Evolutionary conservation across 2,329 filamentous ascomycete species (phyloP).

Genomic region (Neonectria sp.): DNA sequence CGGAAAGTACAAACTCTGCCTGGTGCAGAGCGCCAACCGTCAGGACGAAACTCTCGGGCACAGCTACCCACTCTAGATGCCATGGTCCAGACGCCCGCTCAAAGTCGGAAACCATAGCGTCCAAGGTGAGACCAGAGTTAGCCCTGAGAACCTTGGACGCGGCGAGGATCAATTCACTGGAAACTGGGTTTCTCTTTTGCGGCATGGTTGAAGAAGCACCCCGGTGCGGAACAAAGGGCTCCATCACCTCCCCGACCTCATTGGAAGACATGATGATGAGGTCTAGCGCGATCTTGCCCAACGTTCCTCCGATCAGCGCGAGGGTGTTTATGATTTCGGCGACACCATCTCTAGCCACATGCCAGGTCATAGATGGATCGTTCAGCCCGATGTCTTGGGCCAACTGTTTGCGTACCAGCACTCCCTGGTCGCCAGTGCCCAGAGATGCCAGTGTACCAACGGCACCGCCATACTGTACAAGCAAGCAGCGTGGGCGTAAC

Average conservation of each 20-base stretch:
- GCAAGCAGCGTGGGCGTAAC: conserved; percentile 60
- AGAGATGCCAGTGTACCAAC: conserved; percentile 69
- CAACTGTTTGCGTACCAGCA: conserved; percentile 64
- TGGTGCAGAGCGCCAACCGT: conserved; percentile 68
- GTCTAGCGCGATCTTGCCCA: conserved; percentile 70
- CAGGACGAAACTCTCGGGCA: conserved; percentile 68
- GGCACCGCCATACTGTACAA: conserved; percentile 71
- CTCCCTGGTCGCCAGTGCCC: conserved; percentile 61
- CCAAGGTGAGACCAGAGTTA: conserved; percentile 66
- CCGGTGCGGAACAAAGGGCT: conserved; percentile 69
- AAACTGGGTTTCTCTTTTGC: conserved; percentile 72
- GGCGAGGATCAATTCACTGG: conserved; percentile 69
- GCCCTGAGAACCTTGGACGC: conserved; percentile 68
- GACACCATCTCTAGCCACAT: conserved; percentile 68
- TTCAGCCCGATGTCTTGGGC: conserved; percentile 63
- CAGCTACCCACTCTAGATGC: conserved; percentile 72
- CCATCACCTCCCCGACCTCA: conserved; percentile 56
- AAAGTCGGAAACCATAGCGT: conserved; percentile 71
- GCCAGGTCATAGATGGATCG: conserved; percentile 70
- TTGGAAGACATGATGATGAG: conserved; percentile 66
- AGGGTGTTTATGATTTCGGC: conserved; percentile 65
- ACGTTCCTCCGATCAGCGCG: conserved; percentile 65
- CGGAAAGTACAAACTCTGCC: conserved; percentile 66
- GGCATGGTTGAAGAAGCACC: conserved; percentile 71
- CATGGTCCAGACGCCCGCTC: conserved; percentile 71